phyloP scores from a whole-genome alignment of 2,329 filamentous ascomycete species.

The Cladosporium sp. region DNA sequence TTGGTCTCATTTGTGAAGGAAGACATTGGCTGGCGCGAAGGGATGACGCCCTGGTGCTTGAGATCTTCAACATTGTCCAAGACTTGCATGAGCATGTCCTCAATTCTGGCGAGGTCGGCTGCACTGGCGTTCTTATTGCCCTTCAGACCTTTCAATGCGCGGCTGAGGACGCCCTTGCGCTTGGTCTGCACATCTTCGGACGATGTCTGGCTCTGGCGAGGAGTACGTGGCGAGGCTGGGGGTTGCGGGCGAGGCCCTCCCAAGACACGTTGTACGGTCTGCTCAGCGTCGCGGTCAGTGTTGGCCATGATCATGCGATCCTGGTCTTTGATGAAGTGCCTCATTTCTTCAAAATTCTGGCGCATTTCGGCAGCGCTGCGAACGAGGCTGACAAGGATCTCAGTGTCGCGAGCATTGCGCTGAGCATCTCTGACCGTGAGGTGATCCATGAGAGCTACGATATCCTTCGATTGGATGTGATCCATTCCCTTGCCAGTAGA shows the following conservation, averaged over 20 bases:
- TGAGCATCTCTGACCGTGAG: slow-evolving; percentile 96
- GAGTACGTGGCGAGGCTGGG: slow-evolving; percentile 54
- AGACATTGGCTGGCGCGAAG: slow-evolving; percentile 16
- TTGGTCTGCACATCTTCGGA: slow-evolving; percentile 62
- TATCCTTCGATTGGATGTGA: slow-evolving; percentile 90
- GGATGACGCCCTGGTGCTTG: slow-evolving; percentile 34
- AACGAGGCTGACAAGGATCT: slow-evolving; percentile 91
- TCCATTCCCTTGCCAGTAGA: slow-evolving; percentile 84
- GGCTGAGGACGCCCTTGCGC: slow-evolving; percentile 88
- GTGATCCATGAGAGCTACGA: slow-evolving; percentile 96
- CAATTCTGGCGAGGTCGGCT: slow-evolving; percentile 55
- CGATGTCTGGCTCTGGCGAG: slow-evolving; percentile 46
- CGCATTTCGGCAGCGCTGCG: slow-evolving; percentile 95
- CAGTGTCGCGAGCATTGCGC: slow-evolving; percentile 90
- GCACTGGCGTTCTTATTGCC: slow-evolving; percentile 80
- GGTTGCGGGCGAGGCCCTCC: slow-evolving; percentile 83
- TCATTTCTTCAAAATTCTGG: slow-evolving; percentile 92
- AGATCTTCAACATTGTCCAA: slow-evolving; percentile 80
- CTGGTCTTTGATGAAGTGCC: slow-evolving; percentile 82
- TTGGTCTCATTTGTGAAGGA: slow-evolving; percentile 15
- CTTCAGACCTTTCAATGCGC: slow-evolving; percentile 78
- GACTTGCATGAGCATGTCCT: slow-evolving; percentile 69
- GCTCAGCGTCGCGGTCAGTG: slow-evolving; percentile 82
- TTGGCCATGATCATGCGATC: slow-evolving; percentile 84
- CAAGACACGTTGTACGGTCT: slow-evolving; percentile 74